A percentile compares a stretch with the other conserved stretches of the same genome.
Evolutionary conservation across 148 eudicot genomes (phyloP).

Genomic region (Rhododendron ferrugineum): DNA sequence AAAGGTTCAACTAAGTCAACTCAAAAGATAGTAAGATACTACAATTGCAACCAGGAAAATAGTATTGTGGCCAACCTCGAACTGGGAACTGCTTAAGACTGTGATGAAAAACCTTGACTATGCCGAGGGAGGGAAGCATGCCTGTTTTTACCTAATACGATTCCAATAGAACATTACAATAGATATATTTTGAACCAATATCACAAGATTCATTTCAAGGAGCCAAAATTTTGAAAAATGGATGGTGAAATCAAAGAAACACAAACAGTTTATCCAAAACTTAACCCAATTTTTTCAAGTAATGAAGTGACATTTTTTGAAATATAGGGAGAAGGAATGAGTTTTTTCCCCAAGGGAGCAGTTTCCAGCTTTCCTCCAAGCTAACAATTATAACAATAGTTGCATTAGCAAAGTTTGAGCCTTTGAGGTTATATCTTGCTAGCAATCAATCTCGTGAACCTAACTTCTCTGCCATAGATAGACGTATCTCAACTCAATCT

Average conservation of each 20-base stretch:
- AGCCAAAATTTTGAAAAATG: neutral
- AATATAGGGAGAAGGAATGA: neutral
- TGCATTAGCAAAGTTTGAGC: neutral
- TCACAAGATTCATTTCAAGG: neutral
- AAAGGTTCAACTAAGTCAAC: constrained; percentile 23
- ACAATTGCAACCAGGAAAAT: constrained; percentile 6
- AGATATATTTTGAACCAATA: neutral
- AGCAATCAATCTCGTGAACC: neutral
- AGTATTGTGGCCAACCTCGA: constrained; percentile 43
- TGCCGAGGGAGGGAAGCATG: constrained; percentile 84
- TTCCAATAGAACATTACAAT: constrained; percentile 4
- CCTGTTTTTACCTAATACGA: constrained; percentile 80
- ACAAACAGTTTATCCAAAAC: neutral
- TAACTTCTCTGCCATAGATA: neutral
- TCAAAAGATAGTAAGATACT: constrained; percentile 14
- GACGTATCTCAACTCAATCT: neutral
- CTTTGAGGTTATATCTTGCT: neutral
- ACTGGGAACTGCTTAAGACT: constrained; percentile 62
- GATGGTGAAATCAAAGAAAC: neutral
- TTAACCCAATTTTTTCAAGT: neutral
- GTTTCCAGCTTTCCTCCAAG: neutral
- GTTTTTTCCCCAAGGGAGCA: neutral
- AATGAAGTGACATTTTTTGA: neutral
- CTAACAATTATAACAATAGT: neutral
- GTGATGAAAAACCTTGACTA: constrained; percentile 53